Conservation (phyloP, 352 stramenopile genomes). For the Phytophthora cryptogea region DNA sequence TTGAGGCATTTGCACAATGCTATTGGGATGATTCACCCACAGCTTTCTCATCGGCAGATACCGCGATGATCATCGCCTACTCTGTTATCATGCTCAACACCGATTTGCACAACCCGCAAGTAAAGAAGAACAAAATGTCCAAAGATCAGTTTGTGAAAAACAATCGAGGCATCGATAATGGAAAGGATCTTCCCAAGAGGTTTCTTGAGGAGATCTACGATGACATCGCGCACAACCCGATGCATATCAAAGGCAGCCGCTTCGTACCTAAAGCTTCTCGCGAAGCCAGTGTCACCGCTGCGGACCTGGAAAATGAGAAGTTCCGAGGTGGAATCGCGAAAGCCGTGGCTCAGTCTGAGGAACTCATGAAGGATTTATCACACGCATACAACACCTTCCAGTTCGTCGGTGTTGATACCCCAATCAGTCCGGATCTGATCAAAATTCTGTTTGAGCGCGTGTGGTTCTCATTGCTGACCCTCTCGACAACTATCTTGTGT, state of each 20-base stretch:
- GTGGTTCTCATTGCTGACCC: slow-evolving; percentile 95
- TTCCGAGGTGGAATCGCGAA: slow-evolving; percentile 69
- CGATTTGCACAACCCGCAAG: slow-evolving; percentile 89
- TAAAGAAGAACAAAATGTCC: slow-evolving; percentile 97
- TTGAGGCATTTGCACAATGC: slow-evolving; percentile 97
- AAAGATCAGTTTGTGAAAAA: slow-evolving; percentile 98
- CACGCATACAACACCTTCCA: slow-evolving; percentile 88
- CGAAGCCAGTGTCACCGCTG: slow-evolving; percentile 45
- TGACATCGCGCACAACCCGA: slow-evolving; percentile 92
- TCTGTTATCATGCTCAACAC: slow-evolving; percentile 93
- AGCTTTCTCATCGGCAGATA: slow-evolving; percentile 80
- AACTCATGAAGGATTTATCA: slow-evolving; percentile 86
- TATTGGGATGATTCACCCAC: slow-evolving; percentile 95
- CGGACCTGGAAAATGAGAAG: slow-evolving; percentile 79
- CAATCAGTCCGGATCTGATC: slow-evolving; percentile 91
- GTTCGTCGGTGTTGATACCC: slow-evolving; percentile 90
- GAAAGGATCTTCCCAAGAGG: slow-evolving; percentile 87
- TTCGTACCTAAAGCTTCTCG: slow-evolving; percentile 50
- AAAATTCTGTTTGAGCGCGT: slow-evolving; percentile 92
- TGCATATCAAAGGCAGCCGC: slow-evolving; percentile 88
- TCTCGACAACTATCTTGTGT: slow-evolving; percentile 84
- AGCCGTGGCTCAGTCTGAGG: slow-evolving; percentile 80
- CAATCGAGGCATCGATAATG: slow-evolving; percentile 93
- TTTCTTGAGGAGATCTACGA: slow-evolving; percentile 97
- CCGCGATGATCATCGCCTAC: slow-evolving; percentile 91